Conservation (phyloP, 1,139 yeast species). For the Debaryomyces udenii region DNA sequence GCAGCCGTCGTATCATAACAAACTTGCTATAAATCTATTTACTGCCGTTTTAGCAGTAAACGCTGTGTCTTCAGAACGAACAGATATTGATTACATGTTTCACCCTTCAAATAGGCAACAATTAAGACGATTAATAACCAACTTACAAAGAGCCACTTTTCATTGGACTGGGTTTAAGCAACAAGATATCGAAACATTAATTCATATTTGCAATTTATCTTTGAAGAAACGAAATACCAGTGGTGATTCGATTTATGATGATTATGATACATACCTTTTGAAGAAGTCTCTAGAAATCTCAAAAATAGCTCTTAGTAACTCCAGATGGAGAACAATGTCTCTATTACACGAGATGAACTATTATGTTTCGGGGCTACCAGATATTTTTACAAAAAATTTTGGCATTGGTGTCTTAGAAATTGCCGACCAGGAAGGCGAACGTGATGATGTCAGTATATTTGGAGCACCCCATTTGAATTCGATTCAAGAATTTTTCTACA, state of each 20-base stretch:
- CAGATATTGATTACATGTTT: conserved; percentile 71
- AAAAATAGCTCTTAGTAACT: conserved; percentile 49
- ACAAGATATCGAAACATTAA: conserved; percentile 54
- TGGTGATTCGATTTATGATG: conserved; percentile 32
- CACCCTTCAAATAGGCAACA: conserved; percentile 59
- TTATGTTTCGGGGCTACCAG: conserved; percentile 49
- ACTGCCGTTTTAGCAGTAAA: conserved; percentile 69
- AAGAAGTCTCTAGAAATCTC: conserved; percentile 47
- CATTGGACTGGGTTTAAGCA: conserved; percentile 75
- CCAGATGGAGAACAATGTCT: conserved; percentile 59
- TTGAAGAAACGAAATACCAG: conserved; percentile 35
- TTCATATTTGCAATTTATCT: conserved; percentile 51
- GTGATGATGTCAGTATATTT: conserved; percentile 42
- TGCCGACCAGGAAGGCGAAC: conserved; percentile 16
- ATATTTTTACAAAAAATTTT: conserved; percentile 38
- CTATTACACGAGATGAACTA: conserved; percentile 67
- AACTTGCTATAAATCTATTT: conserved; percentile 61
- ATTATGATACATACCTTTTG: conserved; percentile 43
- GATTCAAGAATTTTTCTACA: conserved; percentile 56
- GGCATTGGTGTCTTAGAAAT: conserved; percentile 44
- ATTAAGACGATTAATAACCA: conserved; percentile 57
- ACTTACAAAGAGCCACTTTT: conserved; percentile 67
- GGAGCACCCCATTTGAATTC: conserved; percentile 64
- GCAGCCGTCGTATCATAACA: conserved; percentile 64
- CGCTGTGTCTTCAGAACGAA: conserved; percentile 72